Percentiles rank a stretch among this genome's conserved stretches.
Conservation (phyloP, 2,329 filamentous ascomycete species). For the Neopestalotiopsis rosae region DNA sequence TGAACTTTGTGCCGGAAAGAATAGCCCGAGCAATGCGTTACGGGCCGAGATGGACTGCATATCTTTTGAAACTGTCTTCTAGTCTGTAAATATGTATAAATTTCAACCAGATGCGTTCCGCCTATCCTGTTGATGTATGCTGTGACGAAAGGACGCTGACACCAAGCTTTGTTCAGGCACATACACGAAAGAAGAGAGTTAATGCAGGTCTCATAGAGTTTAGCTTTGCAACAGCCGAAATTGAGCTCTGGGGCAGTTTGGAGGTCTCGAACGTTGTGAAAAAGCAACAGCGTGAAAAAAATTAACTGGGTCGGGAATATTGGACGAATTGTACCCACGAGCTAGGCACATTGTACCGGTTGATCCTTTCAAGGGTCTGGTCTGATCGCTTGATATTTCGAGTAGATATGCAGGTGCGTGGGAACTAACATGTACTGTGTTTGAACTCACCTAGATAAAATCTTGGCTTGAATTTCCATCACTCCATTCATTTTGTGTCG, state of each 20-base stretch:
- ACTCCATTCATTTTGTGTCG: not conserved
- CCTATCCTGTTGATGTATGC: not conserved
- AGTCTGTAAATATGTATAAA: too few relatives aligned
- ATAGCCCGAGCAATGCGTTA: too few relatives aligned
- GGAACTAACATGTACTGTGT: not conserved
- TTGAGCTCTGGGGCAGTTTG: slow-evolving; percentile 12
- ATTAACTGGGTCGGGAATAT: not conserved
- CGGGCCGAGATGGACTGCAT: too few relatives aligned
- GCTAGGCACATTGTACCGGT: not conserved
- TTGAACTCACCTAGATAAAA: too few relatives aligned
- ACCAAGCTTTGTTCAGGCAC: slow-evolving; percentile 1
- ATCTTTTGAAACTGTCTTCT: too few relatives aligned
- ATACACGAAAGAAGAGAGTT: slow-evolving; percentile 4
- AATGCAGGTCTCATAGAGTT: not conserved
- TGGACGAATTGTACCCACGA: not conserved
- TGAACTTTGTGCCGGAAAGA: too few relatives aligned
- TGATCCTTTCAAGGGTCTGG: not conserved
- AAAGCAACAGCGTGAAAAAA: not conserved
- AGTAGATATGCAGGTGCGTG: not conserved
- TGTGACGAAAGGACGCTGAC: not conserved
- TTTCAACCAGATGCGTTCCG: too few relatives aligned
- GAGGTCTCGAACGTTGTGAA: slow-evolving; percentile 8
- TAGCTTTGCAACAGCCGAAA: slow-evolving; percentile 14
- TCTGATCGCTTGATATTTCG: not conserved
- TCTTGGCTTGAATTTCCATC: not conserved